Base-by-base conservation (phyloP, 1,139 yeast species). In the Yamadazyma membranifaciens region DNA sequence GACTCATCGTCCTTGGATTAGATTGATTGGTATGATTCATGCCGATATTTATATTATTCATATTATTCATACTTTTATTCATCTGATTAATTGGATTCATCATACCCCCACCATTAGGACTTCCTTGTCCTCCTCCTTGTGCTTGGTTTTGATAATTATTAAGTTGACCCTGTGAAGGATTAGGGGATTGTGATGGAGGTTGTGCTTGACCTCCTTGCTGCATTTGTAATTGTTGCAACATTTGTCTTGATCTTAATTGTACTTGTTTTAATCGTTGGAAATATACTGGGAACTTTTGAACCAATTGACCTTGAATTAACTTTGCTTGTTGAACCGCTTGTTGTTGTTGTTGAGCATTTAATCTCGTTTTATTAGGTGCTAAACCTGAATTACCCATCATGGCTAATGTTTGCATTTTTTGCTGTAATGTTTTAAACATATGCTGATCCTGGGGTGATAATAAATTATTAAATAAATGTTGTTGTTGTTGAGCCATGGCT, bases 261-360 rank as follows among this genome's bases (percentile, higher is more conserved):
- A 67, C 61, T 41, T 69, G 75, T 26, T 72, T 59, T 34, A 72
- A 59, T 38, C 73, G 58, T 44, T 71, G 75, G 56, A 72, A 72
- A 45, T 72, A 72, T 1, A 59, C 57, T 1, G 77, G 76, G 51
- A 69, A 72, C 43, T 69, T 65, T 45, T 69, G 75, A 4, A 69
- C 50, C 42, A 72, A 55, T 41, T 69, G 75, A 41, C 69, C 76
- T 47, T 71, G 77, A 33, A 69, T 58, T 28, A 62, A 47, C 43
- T 69, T 69, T 9, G 75, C 75, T 47, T 72, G 76, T 41, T 68
- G 72, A 16, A 69, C 51, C 0, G 77, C 76, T 45, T 69, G 74
- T 46, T 69, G 75, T 42, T 70, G 73, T 45, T 72, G 77, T 42
- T 68, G 74, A 5, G 70, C 70, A 3, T 66, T 67, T 41, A 72